Conservation (phyloP, 164 flowering plant species). For the Piper longum region DNA sequence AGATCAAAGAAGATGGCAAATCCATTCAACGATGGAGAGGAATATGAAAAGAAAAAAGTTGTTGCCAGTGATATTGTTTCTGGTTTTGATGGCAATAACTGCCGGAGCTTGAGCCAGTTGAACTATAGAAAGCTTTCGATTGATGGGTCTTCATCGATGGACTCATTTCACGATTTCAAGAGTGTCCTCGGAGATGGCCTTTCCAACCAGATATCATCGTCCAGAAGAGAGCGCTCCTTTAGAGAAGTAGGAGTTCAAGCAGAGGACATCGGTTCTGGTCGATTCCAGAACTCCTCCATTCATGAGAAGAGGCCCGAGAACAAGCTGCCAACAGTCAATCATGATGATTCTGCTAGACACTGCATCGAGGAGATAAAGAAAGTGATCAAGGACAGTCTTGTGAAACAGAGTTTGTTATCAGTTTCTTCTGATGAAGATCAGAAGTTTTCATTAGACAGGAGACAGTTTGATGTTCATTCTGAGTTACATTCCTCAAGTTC, state of each 20-base stretch:
- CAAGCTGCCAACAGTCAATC: too few relatives aligned
- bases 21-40: conserved; percentile 11
- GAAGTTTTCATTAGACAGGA: conserved; percentile 7
- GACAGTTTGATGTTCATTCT: conserved; percentile 14
- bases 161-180: conserved; percentile 40
- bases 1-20: conserved; percentile 25
- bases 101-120: conserved; percentile 6
- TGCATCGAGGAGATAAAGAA: conserved; percentile 31
- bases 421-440: conserved; percentile 9
- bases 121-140: conserved; percentile 20
- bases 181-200: conserved; percentile 29
- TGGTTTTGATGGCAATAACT: conserved; percentile 5
- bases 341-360: conserved; percentile 1
- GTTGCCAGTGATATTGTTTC: conserved; percentile 13
- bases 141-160: conserved; percentile 24
- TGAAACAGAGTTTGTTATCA: conserved; percentile 41
- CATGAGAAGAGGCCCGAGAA: background rate
- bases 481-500: conserved; percentile 52
- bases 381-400: conserved; percentile 21
- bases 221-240: background rate
- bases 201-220: background rate
- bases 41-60: conserved; percentile 8
- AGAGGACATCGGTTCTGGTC: conserved; percentile 13
- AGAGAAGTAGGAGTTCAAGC: conserved; percentile 10
- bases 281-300: conserved; percentile 8